Evolutionary conservation across 2,329 filamentous ascomycete genomes (phyloP), one percentile per base, ranked within the genome.

Genomic region (Hypoxylon sp.): DNA sequence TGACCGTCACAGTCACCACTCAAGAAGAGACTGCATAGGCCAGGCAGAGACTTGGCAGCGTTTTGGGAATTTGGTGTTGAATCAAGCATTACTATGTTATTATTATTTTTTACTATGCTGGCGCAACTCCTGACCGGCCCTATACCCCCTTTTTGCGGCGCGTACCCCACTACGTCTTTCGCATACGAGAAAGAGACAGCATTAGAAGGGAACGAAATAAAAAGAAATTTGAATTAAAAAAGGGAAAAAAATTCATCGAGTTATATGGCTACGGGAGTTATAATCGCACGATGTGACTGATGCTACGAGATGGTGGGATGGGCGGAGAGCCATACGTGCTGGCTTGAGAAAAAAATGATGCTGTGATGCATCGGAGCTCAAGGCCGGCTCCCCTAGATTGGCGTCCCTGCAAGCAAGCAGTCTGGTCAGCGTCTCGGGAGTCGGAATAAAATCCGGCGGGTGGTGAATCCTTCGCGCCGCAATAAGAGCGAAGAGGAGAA

Each of bases 1-100:
- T 70, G 15, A 65, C 65, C 21, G 58, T 68, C 10, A 67, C 62
- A 9, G 61, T 61, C n/a, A 56, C 58, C 11, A 66, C 63, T 15
- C 53, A 49, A 21, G 60, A 58, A 35, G 62, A 63, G 41, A 55
- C 42, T 18, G 15, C 60, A 15, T 56, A 60, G 40, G 38, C 27
- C 11, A 13, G 31, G 31, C 54, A 33, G 51, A 31, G 33, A n/a
- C n/a, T 38, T 38, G 51, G 35, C 35, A 40, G 35, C 20, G 21
- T 40, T 54, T 55, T 27, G 38, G 59, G 48, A 49, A 55, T 11
- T n/a, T 18, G 48, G 47, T 45, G 38, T 51, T 57, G 5, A 24
- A 40, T 47, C n/a, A n/a, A n/a, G n/a, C n/a, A n/a, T n/a, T n/a
- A n/a, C n/a, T n/a, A n/a, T n/a, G n/a, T n/a, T n/a, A n/a, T 31